A percentile compares a stretch with the other conserved stretches of the same genome.
phyloP scores from a whole-genome alignment of 2,329 filamentous ascomycete genomes.

The Verticillium klebahnii region DNA sequence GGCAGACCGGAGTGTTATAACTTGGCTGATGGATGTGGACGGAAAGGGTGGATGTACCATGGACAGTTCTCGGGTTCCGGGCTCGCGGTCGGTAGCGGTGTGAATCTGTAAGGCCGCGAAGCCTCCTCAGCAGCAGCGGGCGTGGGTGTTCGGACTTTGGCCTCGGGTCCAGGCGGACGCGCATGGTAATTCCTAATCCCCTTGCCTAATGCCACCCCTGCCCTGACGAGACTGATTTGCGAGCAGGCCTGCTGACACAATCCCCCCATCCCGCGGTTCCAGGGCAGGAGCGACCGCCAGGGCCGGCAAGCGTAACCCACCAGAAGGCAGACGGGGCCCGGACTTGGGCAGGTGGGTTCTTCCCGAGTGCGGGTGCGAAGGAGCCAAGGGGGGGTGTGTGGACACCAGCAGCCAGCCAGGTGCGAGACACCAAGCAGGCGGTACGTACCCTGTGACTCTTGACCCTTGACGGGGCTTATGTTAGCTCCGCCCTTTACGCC shows the following conservation, averaged over 20 bases:
- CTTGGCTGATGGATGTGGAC: slow-evolving; percentile 8
- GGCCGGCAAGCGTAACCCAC: not conserved
- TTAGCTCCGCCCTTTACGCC: not conserved
- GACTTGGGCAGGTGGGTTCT: not conserved
- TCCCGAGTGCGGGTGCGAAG: not conserved
- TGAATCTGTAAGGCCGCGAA: not conserved
- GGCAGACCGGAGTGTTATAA: not conserved
- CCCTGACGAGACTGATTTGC: not conserved
- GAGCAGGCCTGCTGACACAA: not conserved
- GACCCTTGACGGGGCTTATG: not conserved
- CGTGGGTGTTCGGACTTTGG: slow-evolving; percentile 2
- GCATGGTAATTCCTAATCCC: not conserved
- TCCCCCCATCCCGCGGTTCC: no score
- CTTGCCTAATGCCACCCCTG: not conserved
- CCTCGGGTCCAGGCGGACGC: slow-evolving; percentile 1
- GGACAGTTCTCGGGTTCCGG: not conserved
- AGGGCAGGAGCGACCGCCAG: not conserved
- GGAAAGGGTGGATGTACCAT: slow-evolving; percentile 19
- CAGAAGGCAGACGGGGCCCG: not conserved
- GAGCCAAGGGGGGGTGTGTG: not conserved
- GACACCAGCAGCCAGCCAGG: not conserved
- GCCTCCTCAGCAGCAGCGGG: not conserved
- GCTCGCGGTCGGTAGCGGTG: slow-evolving; percentile 2
- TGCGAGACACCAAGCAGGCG: not conserved
- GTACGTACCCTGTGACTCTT: not conserved